These are phyloP conservation scores for Solanum habrochaites DNA, from an alignment of 257 asterid genomes.

Conservation along the genomic window DNA sequence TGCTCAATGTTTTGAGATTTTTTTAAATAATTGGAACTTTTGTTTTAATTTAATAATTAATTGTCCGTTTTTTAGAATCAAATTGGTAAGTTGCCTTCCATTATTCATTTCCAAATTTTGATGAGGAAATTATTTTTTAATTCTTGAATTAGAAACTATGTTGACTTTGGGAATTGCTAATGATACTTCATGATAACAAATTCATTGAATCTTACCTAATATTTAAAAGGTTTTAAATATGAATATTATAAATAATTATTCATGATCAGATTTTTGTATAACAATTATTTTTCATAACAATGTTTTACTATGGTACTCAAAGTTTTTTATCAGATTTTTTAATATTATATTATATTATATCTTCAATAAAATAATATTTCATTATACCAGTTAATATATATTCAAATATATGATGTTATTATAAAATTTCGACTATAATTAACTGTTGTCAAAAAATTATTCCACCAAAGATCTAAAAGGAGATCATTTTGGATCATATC, in stretches of 20 bases:
- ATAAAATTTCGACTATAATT: neutral
- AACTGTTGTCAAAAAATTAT: neutral
- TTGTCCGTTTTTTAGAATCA: neutral
- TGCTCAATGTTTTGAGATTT: neutral
- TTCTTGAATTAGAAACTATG: neutral
- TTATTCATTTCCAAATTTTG: neutral
- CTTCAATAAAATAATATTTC: no score
- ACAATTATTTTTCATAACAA: no score
- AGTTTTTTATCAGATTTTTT: rapidly evolving
- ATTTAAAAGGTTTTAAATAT: neutral
- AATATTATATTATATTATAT: no score
- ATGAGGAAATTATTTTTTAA: no score
- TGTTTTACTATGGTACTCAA: no score
- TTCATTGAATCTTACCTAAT: neutral
- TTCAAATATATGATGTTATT: neutral
- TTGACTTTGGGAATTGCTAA: neutral
- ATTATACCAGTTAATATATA: neutral
- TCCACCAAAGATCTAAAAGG: neutral
- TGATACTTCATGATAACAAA: neutral
- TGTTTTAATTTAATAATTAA: neutral
- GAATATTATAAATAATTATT: neutral
- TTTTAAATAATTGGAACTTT: neutral
- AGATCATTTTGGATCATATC: neutral
- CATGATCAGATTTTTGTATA: no score
- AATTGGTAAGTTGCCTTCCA: neutral